phyloP scores from a whole-genome alignment of 2,329 filamentous ascomycete species.

The Penicillium sp. region DNA sequence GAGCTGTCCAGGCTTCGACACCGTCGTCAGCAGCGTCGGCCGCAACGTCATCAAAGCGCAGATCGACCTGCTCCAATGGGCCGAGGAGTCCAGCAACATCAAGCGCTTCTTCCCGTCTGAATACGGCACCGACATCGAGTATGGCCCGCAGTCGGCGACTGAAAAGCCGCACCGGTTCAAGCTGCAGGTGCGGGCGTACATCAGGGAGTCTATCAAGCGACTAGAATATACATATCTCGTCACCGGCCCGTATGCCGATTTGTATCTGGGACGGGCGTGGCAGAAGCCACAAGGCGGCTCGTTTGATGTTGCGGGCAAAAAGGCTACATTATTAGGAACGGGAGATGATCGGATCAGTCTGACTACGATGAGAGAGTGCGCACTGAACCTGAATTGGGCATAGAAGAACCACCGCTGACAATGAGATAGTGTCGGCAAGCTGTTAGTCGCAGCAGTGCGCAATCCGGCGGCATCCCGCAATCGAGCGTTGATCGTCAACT shows the following conservation, averaged over 20 bases:
- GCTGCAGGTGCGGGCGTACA: slow-evolving; percentile 59
- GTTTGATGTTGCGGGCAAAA: slow-evolving; percentile 55
- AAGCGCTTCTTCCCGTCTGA: slow-evolving; percentile 65
- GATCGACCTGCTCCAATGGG: slow-evolving; percentile 56
- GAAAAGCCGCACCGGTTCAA: slow-evolving; percentile 68
- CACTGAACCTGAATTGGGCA: too few species aligned
- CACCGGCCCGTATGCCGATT: slow-evolving; percentile 65
- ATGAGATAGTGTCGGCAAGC: slow-evolving; percentile 56
- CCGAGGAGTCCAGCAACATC: slow-evolving; percentile 52
- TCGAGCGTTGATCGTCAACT: slow-evolving; percentile 63
- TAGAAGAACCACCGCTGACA: too few species aligned
- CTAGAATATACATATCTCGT: slow-evolving; percentile 65
- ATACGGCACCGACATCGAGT: slow-evolving; percentile 64
- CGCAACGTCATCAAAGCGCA: slow-evolving; percentile 60
- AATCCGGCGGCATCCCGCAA: slow-evolving; percentile 53
- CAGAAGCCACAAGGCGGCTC: slow-evolving; percentile 50
- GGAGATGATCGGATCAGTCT: slow-evolving; percentile 62
- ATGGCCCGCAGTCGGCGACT: slow-evolving; percentile 51
- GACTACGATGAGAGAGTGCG: slow-evolving; percentile 68
- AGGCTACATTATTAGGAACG: slow-evolving; percentile 57
- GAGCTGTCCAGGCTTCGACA: slow-evolving; percentile 63
- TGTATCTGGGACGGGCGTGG: slow-evolving; percentile 46
- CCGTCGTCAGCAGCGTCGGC: slow-evolving; percentile 62
- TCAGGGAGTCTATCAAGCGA: slow-evolving; percentile 48
- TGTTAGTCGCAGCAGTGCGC: slow-evolving; percentile 59